Evolutionary conservation across 139 green algal genomes (phyloP).

Genomic region (Tetraselmis chui): DNA sequence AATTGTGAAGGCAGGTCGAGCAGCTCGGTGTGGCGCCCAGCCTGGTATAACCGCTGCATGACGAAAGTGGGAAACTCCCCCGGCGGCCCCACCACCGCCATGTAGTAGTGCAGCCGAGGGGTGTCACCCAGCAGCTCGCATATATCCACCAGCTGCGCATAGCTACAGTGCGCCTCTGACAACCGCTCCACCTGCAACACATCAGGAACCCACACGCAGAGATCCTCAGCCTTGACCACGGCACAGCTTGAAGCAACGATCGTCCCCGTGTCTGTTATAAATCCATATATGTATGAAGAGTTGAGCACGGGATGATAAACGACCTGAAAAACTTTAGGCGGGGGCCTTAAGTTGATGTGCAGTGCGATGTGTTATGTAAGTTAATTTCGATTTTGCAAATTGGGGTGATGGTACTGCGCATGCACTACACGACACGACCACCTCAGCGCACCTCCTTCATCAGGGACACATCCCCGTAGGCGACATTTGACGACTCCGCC

Average conservation of each 20-base stretch:
- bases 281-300: too few species aligned
- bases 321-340: too few species aligned
- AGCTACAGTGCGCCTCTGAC: slow-evolving; percentile 18
- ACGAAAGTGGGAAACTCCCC: background rate
- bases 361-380: too few species aligned
- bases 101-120: slow-evolving; percentile 9
- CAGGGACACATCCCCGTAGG: background rate
- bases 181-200: slow-evolving; percentile 14
- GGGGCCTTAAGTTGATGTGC: too few species aligned
- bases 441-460: background rate
- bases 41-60: background rate
- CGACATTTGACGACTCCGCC: background rate
- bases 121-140: slow-evolving; percentile 7
- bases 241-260: too few species aligned
- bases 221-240: too few species aligned
- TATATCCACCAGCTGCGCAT: slow-evolving; percentile 21
- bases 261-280: too few species aligned
- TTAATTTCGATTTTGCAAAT: too few species aligned
- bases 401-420: too few species aligned
- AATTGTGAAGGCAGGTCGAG: slow-evolving; percentile 15
- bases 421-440: too few species aligned
- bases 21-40: slow-evolving; percentile 9
- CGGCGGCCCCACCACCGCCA: background rate
- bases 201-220: too few species aligned
- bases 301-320: too few species aligned